phyloP scores from a whole-genome alignment of 257 asterid genomes.

The Craterostigma plantagineum region DNA sequence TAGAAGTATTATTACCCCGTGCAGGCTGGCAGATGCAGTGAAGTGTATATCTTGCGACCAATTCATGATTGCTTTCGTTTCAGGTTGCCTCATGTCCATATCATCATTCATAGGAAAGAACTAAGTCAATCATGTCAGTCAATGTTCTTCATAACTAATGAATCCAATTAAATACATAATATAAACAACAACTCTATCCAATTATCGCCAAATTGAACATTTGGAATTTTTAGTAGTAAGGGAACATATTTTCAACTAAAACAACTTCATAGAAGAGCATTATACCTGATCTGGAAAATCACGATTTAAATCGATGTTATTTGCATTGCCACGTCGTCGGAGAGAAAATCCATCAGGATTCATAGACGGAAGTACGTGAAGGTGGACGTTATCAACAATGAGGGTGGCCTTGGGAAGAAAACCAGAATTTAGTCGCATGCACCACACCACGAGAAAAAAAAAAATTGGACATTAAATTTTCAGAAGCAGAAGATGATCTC shows the following conservation, averaged over 20 bases:
- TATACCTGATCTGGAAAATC: slow-evolving; percentile 86
- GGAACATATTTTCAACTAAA: background rate
- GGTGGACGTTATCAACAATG: slow-evolving; percentile 57
- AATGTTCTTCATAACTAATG: slow-evolving; percentile 18
- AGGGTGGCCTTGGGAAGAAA: slow-evolving; percentile 77
- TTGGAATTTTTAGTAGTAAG: background rate
- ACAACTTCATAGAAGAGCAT: slow-evolving; percentile 8
- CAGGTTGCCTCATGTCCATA: slow-evolving; percentile 68
- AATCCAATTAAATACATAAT: too few relatives aligned
- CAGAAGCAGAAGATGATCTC: too few relatives aligned
- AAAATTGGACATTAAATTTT: too few relatives aligned
- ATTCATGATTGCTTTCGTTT: slow-evolving; percentile 83
- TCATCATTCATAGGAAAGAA: slow-evolving; percentile 85
- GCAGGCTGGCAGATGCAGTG: slow-evolving; percentile 90
- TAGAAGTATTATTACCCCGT: slow-evolving; percentile 93
- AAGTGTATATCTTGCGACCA: slow-evolving; percentile 65
- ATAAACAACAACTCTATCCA: too few relatives aligned
- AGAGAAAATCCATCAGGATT: slow-evolving; percentile 65
- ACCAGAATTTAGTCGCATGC: too few relatives aligned
- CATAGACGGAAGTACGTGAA: slow-evolving; percentile 75
- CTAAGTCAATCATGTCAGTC: slow-evolving; percentile 62
- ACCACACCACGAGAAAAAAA: too few relatives aligned
- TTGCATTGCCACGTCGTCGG: slow-evolving; percentile 58
- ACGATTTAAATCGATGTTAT: slow-evolving; percentile 58
- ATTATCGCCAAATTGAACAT: too few relatives aligned